Evolutionary conservation across 202 grass and related monocot genomes (phyloP), one percentile per base, ranked within the genome.

Genomic region (Miscanthus sacchariflorus): DNA sequence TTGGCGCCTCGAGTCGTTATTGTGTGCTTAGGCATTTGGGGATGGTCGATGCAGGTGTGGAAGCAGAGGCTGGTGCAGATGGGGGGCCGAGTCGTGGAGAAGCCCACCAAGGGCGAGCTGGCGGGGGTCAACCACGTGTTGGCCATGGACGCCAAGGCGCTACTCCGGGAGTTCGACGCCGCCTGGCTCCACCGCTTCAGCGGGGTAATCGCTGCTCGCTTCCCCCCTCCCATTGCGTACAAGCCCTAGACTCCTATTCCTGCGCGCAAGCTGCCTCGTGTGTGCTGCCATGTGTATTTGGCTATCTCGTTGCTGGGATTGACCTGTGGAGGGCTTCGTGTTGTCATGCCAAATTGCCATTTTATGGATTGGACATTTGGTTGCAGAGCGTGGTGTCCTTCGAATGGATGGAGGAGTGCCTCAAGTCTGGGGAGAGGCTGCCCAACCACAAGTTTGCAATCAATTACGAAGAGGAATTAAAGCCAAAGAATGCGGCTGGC

Each of bases 31-130:
- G 66, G 49, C 54, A 50, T 71, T 78, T 10, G 43, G 73, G 40
- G 58, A 24, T 24, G 64, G 23, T 43, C 11, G 74, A 17, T 43
- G 52, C 85, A 96, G 96, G 91, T 96, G 83, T 99, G 97, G 97
- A 93, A 92, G 88, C 89, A 93, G 84, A 96, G 91, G 78, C 85
- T 99, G 81, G 80, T 86, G 80, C 92, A 95, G 89, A 99, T 96
- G 93, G 94, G 97, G 59, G 94, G 92, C 65, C 69, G 74, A 24
- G 81, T 95, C 38, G 70, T 83, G 82, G 88, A 92, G 65, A 74
- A 77, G 36, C n/a, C 90, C 72, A 68, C 77, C 42, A 90, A 93
- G 78, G 87, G 90, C n/a, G 58, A 38, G 11, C 25, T 27, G 15
- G 76, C 63, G 39, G 75, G 75, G 75, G 81, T 92, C 58, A 95